phyloP scores from a whole-genome alignment of 805 yeast species.

The Jamesozyma lodderae region DNA sequence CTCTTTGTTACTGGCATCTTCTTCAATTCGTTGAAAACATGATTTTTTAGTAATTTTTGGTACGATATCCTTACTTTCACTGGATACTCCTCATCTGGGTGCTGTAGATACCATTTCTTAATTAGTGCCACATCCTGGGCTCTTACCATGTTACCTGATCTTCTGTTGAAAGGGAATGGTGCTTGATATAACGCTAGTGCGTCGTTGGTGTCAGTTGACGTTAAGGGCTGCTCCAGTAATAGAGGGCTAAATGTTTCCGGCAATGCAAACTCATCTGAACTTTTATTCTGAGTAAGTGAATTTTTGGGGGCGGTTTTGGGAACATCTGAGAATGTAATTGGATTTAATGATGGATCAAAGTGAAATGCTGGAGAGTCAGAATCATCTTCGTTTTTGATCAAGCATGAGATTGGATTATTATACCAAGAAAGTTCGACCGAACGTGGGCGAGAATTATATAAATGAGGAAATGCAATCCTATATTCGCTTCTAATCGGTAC shows the following conservation, averaged over 20 bases:
- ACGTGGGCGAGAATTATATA: slow-evolving; percentile 71
- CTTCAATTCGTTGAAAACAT: slow-evolving; percentile 65
- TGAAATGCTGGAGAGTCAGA: slow-evolving; percentile 47
- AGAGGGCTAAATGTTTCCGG: slow-evolving; percentile 44
- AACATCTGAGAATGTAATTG: slow-evolving; percentile 35
- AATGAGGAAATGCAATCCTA: slow-evolving; percentile 74
- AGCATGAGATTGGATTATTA: slow-evolving; percentile 51
- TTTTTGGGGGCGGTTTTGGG: slow-evolving; percentile 8
- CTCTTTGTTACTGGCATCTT: slow-evolving; percentile 33
- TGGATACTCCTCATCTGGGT: slow-evolving; percentile 53
- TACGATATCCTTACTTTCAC: slow-evolving; percentile 78
- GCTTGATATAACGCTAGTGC: slow-evolving; percentile 72
- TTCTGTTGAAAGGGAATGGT: slow-evolving; percentile 74
- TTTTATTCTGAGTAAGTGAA: slow-evolving; percentile 14
- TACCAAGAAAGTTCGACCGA: slow-evolving; percentile 56
- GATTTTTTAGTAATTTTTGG: slow-evolving; percentile 74
- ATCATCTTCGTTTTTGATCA: slow-evolving; percentile 34
- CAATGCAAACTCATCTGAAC: slow-evolving; percentile 33
- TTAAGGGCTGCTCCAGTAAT: slow-evolving; percentile 37
- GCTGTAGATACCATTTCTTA: slow-evolving; percentile 73
- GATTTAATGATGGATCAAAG: slow-evolving; percentile 47
- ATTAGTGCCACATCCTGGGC: slow-evolving; percentile 85
- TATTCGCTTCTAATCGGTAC: slow-evolving; percentile 72
- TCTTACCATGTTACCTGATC: slow-evolving; percentile 62
- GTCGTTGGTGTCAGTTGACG: slow-evolving; percentile 38